Percentiles rank a stretch among this genome's conserved stretches.
These are phyloP conservation scores for Aspergillus pseudoterreus DNA, from an alignment of 2,329 filamentous ascomycete species.

Conservation along the genomic window DNA sequence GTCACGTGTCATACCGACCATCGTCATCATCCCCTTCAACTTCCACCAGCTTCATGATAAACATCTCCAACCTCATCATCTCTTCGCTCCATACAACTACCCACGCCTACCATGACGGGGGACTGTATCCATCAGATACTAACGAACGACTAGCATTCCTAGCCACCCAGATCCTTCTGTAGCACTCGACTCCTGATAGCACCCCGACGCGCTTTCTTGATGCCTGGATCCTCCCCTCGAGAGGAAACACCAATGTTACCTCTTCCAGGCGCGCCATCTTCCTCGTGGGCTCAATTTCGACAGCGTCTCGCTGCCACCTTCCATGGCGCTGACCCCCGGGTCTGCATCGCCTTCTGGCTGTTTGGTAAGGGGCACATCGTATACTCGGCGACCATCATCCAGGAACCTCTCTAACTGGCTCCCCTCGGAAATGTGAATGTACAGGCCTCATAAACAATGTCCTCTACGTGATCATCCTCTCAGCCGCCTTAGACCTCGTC, in stretches of 20 bases:
- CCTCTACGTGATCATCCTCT: conserved; percentile 94
- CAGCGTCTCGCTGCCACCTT: conserved; percentile 63
- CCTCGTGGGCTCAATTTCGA: conserved; percentile 71
- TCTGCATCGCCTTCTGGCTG: conserved; percentile 84
- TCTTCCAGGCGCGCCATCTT: conserved; percentile 55
- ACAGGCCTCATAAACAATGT: conserved; percentile 92
- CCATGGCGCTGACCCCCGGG: conserved; percentile 64
- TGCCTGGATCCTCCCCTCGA: conserved; percentile 20
- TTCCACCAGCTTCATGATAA: too few species aligned
- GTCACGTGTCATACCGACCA: too few species aligned
- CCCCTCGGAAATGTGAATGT: not conserved
- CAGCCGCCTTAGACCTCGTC: conserved; percentile 90
- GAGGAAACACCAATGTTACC: conserved; percentile 41
- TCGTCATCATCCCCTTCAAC: too few species aligned
- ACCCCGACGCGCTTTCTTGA: conserved; percentile 9
- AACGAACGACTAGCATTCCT: not conserved
- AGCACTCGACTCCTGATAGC: not conserved
- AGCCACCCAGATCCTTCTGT: not conserved
- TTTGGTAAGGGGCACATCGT: conserved; percentile 63
- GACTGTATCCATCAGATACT: not conserved
- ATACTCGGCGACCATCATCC: not conserved
- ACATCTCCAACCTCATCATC: not conserved
- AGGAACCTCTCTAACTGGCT: not conserved
- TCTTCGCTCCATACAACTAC: not conserved
- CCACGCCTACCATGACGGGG: not conserved